These are phyloP conservation scores for Cardamine occulta DNA, from an alignment of 345 rosid species.

Conservation along the genomic window DNA sequence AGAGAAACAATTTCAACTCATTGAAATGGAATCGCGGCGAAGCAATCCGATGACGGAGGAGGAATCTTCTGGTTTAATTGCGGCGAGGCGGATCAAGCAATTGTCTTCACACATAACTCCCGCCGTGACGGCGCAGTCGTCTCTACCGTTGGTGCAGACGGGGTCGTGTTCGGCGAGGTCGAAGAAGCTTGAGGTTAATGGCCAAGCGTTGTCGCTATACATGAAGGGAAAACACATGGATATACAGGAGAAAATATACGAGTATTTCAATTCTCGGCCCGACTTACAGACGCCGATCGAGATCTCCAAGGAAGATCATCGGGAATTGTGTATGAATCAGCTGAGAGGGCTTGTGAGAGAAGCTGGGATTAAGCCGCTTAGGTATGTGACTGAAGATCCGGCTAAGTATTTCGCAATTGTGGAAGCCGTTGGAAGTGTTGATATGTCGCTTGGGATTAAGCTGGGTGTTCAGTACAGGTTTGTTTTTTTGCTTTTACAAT, in stretches of 20 bases:
- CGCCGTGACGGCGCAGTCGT: neutral
- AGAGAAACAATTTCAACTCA: neutral
- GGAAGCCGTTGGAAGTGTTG: constrained; percentile 90
- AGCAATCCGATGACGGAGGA: constrained; percentile 39
- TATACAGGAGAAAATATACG: constrained; percentile 71
- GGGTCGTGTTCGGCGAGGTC: constrained; percentile 49
- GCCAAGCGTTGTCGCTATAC: constrained; percentile 49
- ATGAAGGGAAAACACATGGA: constrained; percentile 83
- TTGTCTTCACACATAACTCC: constrained; percentile 63
- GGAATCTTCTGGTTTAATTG: constrained; percentile 29
- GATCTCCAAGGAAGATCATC: constrained; percentile 75
- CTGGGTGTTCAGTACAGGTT: constrained; percentile 97
- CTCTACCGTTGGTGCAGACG: constrained; percentile 45
- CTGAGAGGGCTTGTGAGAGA: constrained; percentile 71
- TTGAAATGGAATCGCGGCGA: constrained; percentile 40
- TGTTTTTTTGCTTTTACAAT: neutral
- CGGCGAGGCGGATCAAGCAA: constrained; percentile 62
- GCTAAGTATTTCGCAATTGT: constrained; percentile 72
- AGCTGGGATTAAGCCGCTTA: constrained; percentile 76
- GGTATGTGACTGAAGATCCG: constrained; percentile 77
- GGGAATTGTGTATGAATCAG: constrained; percentile 92
- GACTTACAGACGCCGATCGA: constrained; percentile 91
- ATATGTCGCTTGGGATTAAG: constrained; percentile 93
- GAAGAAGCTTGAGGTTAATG: constrained; percentile 62
- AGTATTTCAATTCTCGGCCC: constrained; percentile 69